phyloP scores from a whole-genome alignment of 2,329 filamentous ascomycete genomes.

The Dactylonectria macrodidyma region DNA sequence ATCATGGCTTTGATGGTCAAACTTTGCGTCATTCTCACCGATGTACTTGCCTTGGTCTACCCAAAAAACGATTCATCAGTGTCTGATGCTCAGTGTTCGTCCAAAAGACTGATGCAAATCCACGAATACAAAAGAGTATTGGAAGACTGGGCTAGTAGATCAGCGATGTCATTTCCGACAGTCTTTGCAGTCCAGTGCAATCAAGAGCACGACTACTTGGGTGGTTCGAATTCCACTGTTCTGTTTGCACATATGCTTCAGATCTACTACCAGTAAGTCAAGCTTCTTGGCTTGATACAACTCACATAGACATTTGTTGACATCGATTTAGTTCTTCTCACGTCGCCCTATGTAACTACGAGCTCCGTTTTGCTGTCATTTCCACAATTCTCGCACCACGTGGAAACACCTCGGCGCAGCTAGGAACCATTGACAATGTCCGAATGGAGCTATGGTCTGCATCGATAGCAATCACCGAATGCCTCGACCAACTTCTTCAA shows the following conservation, averaged over 20 bases:
- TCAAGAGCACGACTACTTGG: neutral
- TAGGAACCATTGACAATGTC: neutral
- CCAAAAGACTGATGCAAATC: slow-evolving; percentile 27
- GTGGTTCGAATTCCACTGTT: neutral
- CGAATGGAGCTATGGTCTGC: neutral
- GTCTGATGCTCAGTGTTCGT: slow-evolving; percentile 26
- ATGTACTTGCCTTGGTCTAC: slow-evolving; percentile 36
- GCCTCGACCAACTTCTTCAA: neutral
- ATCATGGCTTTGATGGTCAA: slow-evolving; percentile 33
- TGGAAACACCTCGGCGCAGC: neutral
- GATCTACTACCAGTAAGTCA: slow-evolving; percentile 20
- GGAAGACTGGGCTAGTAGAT: too few relatives aligned
- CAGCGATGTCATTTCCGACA: too few relatives aligned
- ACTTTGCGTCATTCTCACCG: slow-evolving; percentile 36
- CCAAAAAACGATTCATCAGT: slow-evolving; percentile 33
- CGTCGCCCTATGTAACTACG: slow-evolving; percentile 2
- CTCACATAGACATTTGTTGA: neutral
- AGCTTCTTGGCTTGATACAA: neutral
- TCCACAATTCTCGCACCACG: neutral
- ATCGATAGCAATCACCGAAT: neutral
- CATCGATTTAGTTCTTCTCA: neutral
- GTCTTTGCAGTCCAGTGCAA: slow-evolving; percentile 15
- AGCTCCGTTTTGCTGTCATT: neutral
- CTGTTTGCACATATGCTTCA: slow-evolving; percentile 2
- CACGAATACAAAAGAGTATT: slow-evolving; percentile 28